These are phyloP conservation scores for Suillus tomentosus DNA, from an alignment of 768 basidiomycete genomes.

Conservation along the genomic window DNA sequence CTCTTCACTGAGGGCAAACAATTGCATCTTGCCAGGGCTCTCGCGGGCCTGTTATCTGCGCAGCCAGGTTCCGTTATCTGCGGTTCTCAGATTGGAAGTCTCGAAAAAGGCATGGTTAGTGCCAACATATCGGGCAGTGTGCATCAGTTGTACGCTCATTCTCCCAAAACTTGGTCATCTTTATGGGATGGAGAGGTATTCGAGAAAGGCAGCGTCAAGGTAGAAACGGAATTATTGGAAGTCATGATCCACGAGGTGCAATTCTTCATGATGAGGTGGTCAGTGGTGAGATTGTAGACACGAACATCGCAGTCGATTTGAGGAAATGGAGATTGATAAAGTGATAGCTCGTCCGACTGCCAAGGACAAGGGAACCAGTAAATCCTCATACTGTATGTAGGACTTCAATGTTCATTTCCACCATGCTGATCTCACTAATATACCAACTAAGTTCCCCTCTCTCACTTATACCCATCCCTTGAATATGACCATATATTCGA, in stretches of 20 bases:
- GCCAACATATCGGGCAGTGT: neutral
- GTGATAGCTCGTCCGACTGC: too few relatives aligned
- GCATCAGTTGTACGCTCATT: slow-evolving; percentile 16
- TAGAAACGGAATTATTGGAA: slow-evolving; percentile 23
- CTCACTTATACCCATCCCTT: too few relatives aligned
- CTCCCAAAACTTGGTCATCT: slow-evolving; percentile 19
- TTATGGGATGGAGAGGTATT: slow-evolving; percentile 29
- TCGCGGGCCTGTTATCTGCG: slow-evolving; percentile 33
- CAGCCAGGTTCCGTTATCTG: slow-evolving; percentile 35
- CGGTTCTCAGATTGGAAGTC: slow-evolving; percentile 27
- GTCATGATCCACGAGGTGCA: neutral
- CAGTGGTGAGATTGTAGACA: neutral
- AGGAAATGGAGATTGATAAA: neutral
- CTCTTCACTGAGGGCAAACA: slow-evolving; percentile 34
- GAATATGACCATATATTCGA: too few relatives aligned
- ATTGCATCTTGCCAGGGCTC: slow-evolving; percentile 25
- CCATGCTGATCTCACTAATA: too few relatives aligned
- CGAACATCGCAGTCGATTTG: neutral
- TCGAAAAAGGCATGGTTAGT: slow-evolving; percentile 14
- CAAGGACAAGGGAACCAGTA: too few relatives aligned
- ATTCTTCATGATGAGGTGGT: neutral
- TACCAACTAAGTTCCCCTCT: too few relatives aligned
- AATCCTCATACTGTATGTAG: too few relatives aligned
- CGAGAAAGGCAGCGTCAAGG: slow-evolving; percentile 35
- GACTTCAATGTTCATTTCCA: too few relatives aligned